Base-by-base conservation (phyloP, 2,329 filamentous ascomycete species). In the Cladorrhinum sp. region DNA sequence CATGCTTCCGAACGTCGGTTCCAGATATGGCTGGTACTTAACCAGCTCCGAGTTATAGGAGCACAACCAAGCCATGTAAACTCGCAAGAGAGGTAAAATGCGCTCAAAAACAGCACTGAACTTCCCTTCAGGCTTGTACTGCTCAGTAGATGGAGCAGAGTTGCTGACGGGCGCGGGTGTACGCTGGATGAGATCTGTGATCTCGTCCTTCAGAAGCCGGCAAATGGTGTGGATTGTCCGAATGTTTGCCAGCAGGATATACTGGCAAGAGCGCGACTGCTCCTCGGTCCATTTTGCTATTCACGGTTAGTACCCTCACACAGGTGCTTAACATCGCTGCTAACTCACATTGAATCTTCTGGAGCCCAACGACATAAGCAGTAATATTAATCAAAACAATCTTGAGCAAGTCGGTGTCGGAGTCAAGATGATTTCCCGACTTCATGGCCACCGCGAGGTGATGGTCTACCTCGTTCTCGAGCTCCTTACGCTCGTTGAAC, bases 351-450 rank as follows among this genome's bases (percentile, higher is more conserved):
- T 80, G 77, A 62, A 87, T 80, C 66, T 83, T 84, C 23, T 83
- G 76, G 27, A 80, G 81, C 49, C 91, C 88, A 70, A 91, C 82
- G 65, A 88, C 84, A 72, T 95, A 91, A 6, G 93, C 91, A 5
- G 91, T 87, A 63, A 98, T 89, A 69, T 96, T 98, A 66, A 93
- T 86, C 50, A 97, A 78, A 5, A 91, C 84, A 74, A 97, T 89
- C 71, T 92, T 95, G 64, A 90, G 83, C 25, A 97, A 73, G 24
- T 62, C 62, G 12, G 85, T 82, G 12, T 81, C 81, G 50, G 87
- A 84, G 53, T 89, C 80, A 1, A 84, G 81, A 20, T 64, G 60
- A 9, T 86, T 81, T 23, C 65, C 65, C 7, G 87, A 85, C 71
- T 90, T 92, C 25, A 95, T 78, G 27, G 91, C 85, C 66, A 89